Percentiles rank a stretch among this genome's conserved stretches.
Evolutionary conservation across 805 yeast genomes (phyloP).

Genomic region (Candida lessepsii): DNA sequence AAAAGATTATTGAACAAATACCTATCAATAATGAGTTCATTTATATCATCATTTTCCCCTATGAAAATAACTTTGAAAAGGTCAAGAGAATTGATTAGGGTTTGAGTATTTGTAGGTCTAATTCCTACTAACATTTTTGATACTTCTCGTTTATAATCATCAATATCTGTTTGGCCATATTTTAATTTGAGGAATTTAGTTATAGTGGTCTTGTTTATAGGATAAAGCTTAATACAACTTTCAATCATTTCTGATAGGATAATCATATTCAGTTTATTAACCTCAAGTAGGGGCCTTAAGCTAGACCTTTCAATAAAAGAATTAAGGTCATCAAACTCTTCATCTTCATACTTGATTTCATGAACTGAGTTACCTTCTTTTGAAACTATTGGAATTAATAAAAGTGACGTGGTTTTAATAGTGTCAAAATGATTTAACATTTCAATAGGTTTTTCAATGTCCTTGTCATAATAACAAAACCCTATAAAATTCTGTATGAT

Average conservation of each 20-base stretch:
- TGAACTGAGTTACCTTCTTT: not conserved
- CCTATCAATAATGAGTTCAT: slow-evolving; percentile 24
- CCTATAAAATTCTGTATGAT: slow-evolving; percentile 22
- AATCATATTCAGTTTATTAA: slow-evolving; percentile 17
- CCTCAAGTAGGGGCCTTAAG: slow-evolving; percentile 18
- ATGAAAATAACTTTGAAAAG: slow-evolving; percentile 25
- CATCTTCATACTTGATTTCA: slow-evolving; percentile 5
- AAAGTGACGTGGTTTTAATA: slow-evolving; percentile 22
- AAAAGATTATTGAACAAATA: slow-evolving; percentile 29
- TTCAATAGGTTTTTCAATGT: slow-evolving; percentile 23
- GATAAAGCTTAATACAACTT: slow-evolving; percentile 33
- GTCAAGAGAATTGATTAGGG: slow-evolving; percentile 19
- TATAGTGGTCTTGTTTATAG: slow-evolving; percentile 36
- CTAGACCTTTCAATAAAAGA: slow-evolving; percentile 18
- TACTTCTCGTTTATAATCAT: slow-evolving; percentile 26
- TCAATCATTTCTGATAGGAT: slow-evolving; percentile 22
- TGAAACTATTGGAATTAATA: slow-evolving; percentile 12
- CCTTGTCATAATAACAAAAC: slow-evolving; percentile 23
- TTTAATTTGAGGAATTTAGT: slow-evolving; percentile 26
- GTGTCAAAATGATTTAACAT: slow-evolving; percentile 27
- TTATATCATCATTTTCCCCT: slow-evolving; percentile 4
- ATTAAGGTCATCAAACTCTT: slow-evolving; percentile 9
- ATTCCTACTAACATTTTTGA: slow-evolving; percentile 24
- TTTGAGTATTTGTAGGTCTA: slow-evolving; percentile 21
- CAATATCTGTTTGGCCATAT: slow-evolving; percentile 14